These are phyloP conservation scores for Cenchrus americanus DNA, from an alignment of 176 grass and related monocot genomes.

Conservation along the genomic window DNA sequence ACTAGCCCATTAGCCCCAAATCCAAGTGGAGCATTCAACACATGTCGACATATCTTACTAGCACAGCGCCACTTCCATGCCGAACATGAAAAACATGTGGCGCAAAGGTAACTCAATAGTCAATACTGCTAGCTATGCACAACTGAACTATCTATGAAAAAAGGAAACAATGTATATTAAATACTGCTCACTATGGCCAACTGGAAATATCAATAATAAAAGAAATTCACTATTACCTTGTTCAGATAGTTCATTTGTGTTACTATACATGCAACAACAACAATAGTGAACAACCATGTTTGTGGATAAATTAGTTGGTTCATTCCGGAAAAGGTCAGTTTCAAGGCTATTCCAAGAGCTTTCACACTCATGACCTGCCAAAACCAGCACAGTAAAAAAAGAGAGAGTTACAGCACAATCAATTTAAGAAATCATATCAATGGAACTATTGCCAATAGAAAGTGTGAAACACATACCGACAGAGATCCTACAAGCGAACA, in stretches of 20 bases:
- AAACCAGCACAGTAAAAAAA: constrained; percentile 26
- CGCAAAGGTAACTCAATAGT: neutral
- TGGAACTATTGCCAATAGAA: constrained; percentile 1
- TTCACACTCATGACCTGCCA: constrained; percentile 98
- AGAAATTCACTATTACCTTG: constrained; percentile 67
- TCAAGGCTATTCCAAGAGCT: constrained; percentile 96
- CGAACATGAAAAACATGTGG: neutral
- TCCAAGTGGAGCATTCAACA: neutral
- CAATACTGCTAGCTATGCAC: neutral
- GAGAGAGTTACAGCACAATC: constrained; percentile 1
- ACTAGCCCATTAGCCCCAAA: neutral
- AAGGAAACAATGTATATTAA: neutral
- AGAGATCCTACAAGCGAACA: constrained; percentile 97
- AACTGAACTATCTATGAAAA: neutral
- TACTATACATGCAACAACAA: constrained; percentile 79
- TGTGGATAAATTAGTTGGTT: constrained; percentile 95
- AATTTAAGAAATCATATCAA: constrained; percentile 6
- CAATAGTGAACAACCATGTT: constrained; percentile 85
- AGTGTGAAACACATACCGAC: constrained; percentile 62
- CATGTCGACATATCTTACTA: neutral
- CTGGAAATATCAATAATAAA: neutral
- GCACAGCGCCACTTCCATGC: neutral
- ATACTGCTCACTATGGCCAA: neutral
- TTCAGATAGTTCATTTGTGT: constrained; percentile 99
- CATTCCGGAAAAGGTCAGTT: constrained; percentile 92